These are phyloP conservation scores for Nitzschia putrida DNA, from an alignment of 108 stramenopile genomes.

Conservation along the genomic window DNA sequence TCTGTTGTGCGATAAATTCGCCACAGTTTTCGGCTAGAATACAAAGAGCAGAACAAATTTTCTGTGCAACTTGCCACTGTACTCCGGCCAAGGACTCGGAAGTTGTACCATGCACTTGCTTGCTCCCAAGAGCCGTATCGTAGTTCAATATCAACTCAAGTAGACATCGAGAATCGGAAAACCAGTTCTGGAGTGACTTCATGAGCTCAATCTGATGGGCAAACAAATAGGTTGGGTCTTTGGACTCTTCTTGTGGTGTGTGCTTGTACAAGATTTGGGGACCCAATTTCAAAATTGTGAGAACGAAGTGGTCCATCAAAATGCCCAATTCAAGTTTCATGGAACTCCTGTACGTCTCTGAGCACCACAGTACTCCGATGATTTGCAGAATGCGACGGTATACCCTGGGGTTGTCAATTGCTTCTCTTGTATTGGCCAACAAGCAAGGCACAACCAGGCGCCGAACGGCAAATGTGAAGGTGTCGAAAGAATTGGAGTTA, in stretches of 20 bases:
- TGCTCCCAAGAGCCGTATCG: slow-evolving; percentile 53
- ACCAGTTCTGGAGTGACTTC: slow-evolving; percentile 74
- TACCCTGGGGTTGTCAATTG: slow-evolving; percentile 69
- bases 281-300: slow-evolving; percentile 67
- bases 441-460: slow-evolving; percentile 83
- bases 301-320: slow-evolving; percentile 82
- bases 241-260: slow-evolving; percentile 5
- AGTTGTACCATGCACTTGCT: slow-evolving; percentile 4
- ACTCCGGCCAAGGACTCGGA: slow-evolving; percentile 44
- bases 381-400: slow-evolving; percentile 70
- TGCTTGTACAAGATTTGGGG: slow-evolving; percentile 62
- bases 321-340: slow-evolving; percentile 85
- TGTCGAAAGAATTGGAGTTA: slow-evolving; percentile 37
- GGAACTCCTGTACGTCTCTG: slow-evolving; percentile 56
- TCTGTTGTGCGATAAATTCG: slow-evolving; percentile 72
- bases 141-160: slow-evolving; percentile 84
- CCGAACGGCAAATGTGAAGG: slow-evolving; percentile 79
- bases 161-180: slow-evolving; percentile 55
- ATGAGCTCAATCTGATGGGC: slow-evolving; percentile 80
- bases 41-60: slow-evolving; percentile 69
- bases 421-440: slow-evolving; percentile 70
- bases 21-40: slow-evolving; percentile 72
- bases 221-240: slow-evolving; percentile 48
- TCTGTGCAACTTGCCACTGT: slow-evolving; percentile 68
- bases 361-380: slow-evolving; percentile 71